These are phyloP conservation scores for Cystofilobasidium macerans DNA, from an alignment of 768 basidiomycete genomes.

Conservation along the genomic window DNA sequence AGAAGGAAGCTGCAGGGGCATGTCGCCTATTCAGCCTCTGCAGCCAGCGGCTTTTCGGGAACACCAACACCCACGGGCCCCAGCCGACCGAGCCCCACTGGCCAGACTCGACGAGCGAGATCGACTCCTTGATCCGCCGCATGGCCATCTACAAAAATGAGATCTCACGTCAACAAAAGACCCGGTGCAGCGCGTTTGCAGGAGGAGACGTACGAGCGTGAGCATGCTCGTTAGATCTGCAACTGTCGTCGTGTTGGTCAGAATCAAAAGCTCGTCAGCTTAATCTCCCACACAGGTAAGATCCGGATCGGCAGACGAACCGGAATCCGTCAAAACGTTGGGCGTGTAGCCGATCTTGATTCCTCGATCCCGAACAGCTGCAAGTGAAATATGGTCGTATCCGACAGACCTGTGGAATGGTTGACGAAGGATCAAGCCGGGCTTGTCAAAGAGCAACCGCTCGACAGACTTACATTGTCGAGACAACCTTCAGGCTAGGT, in stretches of 20 bases:
- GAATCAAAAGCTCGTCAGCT: no score
- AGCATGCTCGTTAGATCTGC: constrained; percentile 86
- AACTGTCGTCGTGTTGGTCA: constrained; percentile 46
- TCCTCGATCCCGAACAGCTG: constrained; percentile 49
- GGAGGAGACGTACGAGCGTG: constrained; percentile 44
- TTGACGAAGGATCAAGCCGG: no score
- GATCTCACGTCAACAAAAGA: neutral
- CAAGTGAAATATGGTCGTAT: constrained; percentile 63
- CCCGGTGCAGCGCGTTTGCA: no score
- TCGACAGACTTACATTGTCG: constrained; percentile 52
- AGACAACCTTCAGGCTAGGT: constrained; percentile 62
- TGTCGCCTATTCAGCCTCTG: neutral
- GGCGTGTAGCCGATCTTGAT: constrained; percentile 83
- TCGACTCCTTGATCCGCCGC: constrained; percentile 60
- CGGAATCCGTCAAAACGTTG: constrained; percentile 83
- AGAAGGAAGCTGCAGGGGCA: constrained; percentile 47
- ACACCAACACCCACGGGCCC: constrained; percentile 32
- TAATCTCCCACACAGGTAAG: no score
- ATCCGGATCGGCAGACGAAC: constrained; percentile 38
- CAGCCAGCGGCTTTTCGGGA: neutral
- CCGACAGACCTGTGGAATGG: constrained; percentile 20
- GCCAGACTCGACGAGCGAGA: constrained; percentile 56
- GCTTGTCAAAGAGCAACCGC: neutral
- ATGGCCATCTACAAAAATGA: constrained; percentile 54
- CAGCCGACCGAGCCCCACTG: constrained; percentile 42